A percentile compares a stretch with the other conserved stretches of the same genome.
These are phyloP conservation scores for Eremomyces bilateralis DNA, from an alignment of 495 filamentous ascomycete species.

Conservation along the genomic window DNA sequence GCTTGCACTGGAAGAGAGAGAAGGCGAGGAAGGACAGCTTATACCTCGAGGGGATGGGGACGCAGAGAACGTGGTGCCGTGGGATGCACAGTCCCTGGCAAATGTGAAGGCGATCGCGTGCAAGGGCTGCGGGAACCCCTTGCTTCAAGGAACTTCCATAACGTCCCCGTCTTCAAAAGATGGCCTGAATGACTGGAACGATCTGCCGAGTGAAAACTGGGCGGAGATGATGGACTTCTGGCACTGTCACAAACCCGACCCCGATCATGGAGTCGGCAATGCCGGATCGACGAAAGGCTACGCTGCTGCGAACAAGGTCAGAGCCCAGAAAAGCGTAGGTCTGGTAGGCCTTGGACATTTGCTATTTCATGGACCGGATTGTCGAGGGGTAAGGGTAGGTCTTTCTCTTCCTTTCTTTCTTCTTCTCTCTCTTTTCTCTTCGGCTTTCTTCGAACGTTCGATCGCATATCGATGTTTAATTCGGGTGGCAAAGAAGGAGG, in stretches of 20 bases:
- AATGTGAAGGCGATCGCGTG: conserved; percentile 36
- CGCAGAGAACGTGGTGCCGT: conserved; percentile 32
- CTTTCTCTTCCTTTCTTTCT: background rate
- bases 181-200: conserved; percentile 52
- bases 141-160: too few relatives aligned
- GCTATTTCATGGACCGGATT: background rate
- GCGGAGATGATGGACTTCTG: conserved; percentile 99
- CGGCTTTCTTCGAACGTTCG: too few relatives aligned
- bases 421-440: background rate
- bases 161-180: too few relatives aligned
- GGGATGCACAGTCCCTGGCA: conserved; percentile 46
- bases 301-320: background rate
- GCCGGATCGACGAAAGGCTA: background rate
- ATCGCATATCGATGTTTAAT: too few relatives aligned
- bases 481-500: conserved; percentile 5
- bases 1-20: conserved; percentile 33
- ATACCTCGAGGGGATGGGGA: conserved; percentile 5
- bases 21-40: too few relatives aligned
- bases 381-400: background rate
- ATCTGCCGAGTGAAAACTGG: conserved; percentile 91
- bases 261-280: conserved; percentile 7
- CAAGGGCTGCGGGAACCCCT: conserved; percentile 28
- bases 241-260: conserved; percentile 79
- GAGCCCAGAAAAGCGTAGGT: background rate
- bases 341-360: background rate